phyloP scores from a whole-genome alignment of 169 alveolate genomes.

The Plasmodium vivax region DNA sequence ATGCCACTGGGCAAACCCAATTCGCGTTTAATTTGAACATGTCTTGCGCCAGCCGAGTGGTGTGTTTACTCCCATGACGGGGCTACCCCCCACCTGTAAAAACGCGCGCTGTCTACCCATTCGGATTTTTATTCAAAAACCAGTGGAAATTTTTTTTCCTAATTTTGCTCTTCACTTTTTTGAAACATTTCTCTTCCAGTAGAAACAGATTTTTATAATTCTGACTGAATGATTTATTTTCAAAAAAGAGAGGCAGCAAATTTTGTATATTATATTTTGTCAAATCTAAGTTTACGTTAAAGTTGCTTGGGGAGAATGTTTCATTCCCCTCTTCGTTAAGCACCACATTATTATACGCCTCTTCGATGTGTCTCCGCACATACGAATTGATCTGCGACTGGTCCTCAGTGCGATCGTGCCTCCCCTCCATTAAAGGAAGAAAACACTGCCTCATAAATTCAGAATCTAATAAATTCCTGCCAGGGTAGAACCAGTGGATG shows the following conservation, averaged over 20 bases:
- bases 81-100: background rate
- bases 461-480: constrained; percentile 30
- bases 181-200: constrained; percentile 53
- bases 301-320: background rate
- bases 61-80: background rate
- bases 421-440: background rate
- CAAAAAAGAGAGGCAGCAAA: constrained; percentile 37
- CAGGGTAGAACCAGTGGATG: constrained; percentile 61
- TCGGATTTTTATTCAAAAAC: constrained; percentile 44
- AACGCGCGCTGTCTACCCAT: background rate
- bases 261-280: constrained; percentile 53
- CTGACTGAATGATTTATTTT: constrained; percentile 53
- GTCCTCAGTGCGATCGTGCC: background rate
- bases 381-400: background rate
- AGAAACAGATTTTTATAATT: constrained; percentile 49
- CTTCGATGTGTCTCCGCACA: background rate
- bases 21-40: background rate
- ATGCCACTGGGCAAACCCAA: background rate
- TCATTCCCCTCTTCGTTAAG: background rate
- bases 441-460: constrained; percentile 26
- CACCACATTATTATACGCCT: background rate
- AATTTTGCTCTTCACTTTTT: constrained; percentile 34
- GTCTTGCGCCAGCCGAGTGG: background rate
- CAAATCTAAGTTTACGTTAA: constrained; percentile 23
- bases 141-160: constrained; percentile 51